Percentiles rank a stretch among this genome's conserved stretches.
phyloP scores from a whole-genome alignment of 306 rosid species.

The Dalbergia cultrata region DNA sequence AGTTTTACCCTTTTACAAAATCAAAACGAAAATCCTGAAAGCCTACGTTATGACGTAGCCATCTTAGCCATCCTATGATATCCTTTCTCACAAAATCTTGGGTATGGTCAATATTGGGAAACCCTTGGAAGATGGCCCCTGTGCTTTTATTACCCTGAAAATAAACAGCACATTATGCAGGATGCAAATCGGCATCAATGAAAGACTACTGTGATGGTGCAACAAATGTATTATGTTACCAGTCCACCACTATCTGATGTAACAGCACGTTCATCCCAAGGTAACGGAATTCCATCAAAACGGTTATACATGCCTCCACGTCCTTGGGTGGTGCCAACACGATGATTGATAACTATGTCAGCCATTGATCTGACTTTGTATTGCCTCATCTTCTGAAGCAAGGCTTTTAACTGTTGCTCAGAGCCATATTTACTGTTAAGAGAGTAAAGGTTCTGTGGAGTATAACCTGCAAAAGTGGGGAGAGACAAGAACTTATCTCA shows the following conservation, averaged over 20 bases:
- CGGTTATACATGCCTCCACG: constrained; percentile 89
- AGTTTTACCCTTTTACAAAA: constrained; percentile 82
- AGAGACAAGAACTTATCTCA: constrained; percentile 6
- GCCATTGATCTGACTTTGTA: constrained; percentile 83
- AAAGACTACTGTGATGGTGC: background rate
- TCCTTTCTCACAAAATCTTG: constrained; percentile 89
- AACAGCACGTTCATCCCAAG: constrained; percentile 89
- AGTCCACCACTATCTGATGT: constrained; percentile 89
- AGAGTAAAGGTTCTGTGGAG: constrained; percentile 89
- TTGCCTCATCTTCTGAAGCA: constrained; percentile 83
- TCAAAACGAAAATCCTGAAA: constrained; percentile 97
- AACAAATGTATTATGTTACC: constrained; percentile 54
- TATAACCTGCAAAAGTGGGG: constrained; percentile 66
- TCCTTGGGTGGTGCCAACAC: constrained; percentile 80
- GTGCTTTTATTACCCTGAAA: constrained; percentile 77
- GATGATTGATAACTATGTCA: constrained; percentile 91
- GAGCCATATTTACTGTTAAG: constrained; percentile 82
- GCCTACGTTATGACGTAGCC: constrained; percentile 75
- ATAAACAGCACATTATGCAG: background rate
- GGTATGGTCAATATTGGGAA: constrained; percentile 91
- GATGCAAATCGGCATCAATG: constrained; percentile 29
- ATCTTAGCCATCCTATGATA: constrained; percentile 77
- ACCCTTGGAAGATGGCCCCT: constrained; percentile 81
- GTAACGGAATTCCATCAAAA: constrained; percentile 83
- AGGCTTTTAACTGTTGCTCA: constrained; percentile 71